A percentile compares a stretch with the other conserved stretches of the same genome.
Conservation (phyloP, 352 stramenopile genomes). For the Pythium utonaiense region DNA sequence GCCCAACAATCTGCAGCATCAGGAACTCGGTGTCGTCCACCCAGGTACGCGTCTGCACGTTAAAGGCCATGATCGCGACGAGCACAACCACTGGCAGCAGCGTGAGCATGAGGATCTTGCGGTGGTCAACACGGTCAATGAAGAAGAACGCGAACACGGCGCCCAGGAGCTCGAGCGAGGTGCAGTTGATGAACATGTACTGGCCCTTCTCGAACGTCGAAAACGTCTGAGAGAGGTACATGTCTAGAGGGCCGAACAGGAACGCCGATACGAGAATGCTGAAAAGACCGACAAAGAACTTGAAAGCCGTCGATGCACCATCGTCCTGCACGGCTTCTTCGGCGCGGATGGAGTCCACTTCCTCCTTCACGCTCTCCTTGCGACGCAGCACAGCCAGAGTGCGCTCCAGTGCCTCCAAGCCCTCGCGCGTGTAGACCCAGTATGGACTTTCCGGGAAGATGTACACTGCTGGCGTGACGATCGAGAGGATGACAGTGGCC, state of each 20-base stretch:
- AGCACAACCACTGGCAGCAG: conserved; percentile 46
- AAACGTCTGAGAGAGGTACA: conserved; percentile 69
- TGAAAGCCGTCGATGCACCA: conserved; percentile 39
- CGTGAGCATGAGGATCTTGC: conserved; percentile 64
- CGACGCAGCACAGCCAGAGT: conserved; percentile 69
- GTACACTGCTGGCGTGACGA: conserved; percentile 78
- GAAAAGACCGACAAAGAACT: conserved; percentile 63
- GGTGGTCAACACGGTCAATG: conserved; percentile 78
- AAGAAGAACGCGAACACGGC: conserved; percentile 84
- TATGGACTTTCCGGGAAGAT: conserved; percentile 86
- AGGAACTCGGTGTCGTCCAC: conserved; percentile 52
- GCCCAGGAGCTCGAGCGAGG: conserved; percentile 60
- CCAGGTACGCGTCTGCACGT: conserved; percentile 46
- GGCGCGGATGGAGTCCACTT: conserved; percentile 75
- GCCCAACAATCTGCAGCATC: conserved; percentile 65
- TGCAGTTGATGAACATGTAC: conserved; percentile 82
- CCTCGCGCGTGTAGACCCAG: conserved; percentile 80
- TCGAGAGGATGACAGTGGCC: conserved; percentile 66
- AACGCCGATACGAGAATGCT: conserved; percentile 71
- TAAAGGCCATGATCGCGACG: conserved; percentile 49
- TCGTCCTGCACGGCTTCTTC: conserved; percentile 45
- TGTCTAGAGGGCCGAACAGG: conserved; percentile 62
- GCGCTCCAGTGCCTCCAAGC: conserved; percentile 67
- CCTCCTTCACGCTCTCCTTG: conserved; percentile 69
- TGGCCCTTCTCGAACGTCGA: conserved; percentile 52